Conservation (phyloP, 495 filamentous ascomycete genomes). For the Aspergillus bertholletiae region DNA sequence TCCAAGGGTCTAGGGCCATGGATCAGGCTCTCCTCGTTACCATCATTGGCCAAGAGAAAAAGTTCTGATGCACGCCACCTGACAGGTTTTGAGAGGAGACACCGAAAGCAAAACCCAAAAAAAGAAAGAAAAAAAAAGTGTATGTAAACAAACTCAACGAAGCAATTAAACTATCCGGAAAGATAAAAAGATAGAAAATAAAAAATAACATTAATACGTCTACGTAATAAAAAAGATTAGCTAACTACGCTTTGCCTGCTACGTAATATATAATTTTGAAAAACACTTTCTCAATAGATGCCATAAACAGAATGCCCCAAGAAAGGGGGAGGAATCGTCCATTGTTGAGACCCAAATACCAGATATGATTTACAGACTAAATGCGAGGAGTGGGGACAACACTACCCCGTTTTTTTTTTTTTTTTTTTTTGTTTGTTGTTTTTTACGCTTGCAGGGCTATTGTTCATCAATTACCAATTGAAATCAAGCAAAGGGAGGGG, state of each 20-base stretch:
- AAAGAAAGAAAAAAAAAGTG: background rate
- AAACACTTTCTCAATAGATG: no score
- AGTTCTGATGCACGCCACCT: constrained; percentile 13
- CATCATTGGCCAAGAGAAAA: constrained; percentile 8
- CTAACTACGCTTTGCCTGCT: no score
- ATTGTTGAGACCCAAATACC: background rate
- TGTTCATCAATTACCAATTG: background rate
- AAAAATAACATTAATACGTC: background rate
- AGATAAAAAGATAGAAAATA: no score
- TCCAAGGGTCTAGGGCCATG: constrained; percentile 15
- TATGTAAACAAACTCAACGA: background rate
- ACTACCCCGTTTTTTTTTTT: background rate
- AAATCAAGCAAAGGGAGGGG: background rate
- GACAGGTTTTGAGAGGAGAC: constrained; percentile 1
- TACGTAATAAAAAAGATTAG: no score
- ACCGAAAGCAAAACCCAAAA: background rate
- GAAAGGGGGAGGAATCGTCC: background rate
- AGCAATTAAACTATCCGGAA: background rate
- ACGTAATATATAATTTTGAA: no score
- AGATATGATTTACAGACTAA: background rate
- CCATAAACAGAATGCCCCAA: no score
- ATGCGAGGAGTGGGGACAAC: background rate
- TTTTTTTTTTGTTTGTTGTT: no score
- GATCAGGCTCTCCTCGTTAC: constrained; percentile 1
- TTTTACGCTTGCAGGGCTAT: no score